phyloP scores from a whole-genome alignment of 352 stramenopile species.

The Hyaloperonospora brassicae region DNA sequence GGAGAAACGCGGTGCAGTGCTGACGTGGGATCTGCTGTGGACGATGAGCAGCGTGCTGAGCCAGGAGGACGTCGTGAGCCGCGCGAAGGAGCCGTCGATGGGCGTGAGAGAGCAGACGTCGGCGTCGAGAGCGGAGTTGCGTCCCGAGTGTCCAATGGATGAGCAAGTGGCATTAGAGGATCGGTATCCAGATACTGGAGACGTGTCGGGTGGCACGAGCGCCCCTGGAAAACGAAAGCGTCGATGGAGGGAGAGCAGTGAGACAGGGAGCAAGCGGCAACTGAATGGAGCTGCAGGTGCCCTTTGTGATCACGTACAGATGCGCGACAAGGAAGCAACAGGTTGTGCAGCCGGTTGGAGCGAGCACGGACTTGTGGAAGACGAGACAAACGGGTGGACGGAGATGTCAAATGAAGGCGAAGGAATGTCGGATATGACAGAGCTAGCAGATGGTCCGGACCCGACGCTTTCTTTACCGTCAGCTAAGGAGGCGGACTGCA shows the following conservation, averaged over 20 bases:
- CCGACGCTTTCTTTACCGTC: neutral
- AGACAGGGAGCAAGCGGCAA: constrained; percentile 1
- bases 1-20: neutral
- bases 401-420: neutral
- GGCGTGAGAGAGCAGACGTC: constrained; percentile 3
- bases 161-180: neutral
- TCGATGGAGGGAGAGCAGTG: constrained; percentile 3
- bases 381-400: constrained; percentile 8
- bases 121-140: constrained; percentile 1
- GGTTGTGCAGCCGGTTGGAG: constrained; percentile 2
- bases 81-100: neutral
- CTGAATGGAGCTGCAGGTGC: neutral
- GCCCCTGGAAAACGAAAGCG: constrained; percentile 9
- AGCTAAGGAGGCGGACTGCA: constrained; percentile 2
- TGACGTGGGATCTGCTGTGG: constrained; percentile 4
- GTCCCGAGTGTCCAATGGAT: constrained; percentile 3
- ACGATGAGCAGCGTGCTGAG: constrained; percentile 19
- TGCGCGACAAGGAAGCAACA: constrained; percentile 5
- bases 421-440: neutral
- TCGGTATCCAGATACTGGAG: constrained; percentile 6
- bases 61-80: constrained; percentile 14
- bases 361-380: constrained; percentile 8
- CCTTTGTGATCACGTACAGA: neutral
- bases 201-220: constrained; percentile 5
- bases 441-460: neutral